Evolutionary conservation across 768 basidiomycete species (phyloP).

Genomic region (Rhodotorula babjevae): DNA sequence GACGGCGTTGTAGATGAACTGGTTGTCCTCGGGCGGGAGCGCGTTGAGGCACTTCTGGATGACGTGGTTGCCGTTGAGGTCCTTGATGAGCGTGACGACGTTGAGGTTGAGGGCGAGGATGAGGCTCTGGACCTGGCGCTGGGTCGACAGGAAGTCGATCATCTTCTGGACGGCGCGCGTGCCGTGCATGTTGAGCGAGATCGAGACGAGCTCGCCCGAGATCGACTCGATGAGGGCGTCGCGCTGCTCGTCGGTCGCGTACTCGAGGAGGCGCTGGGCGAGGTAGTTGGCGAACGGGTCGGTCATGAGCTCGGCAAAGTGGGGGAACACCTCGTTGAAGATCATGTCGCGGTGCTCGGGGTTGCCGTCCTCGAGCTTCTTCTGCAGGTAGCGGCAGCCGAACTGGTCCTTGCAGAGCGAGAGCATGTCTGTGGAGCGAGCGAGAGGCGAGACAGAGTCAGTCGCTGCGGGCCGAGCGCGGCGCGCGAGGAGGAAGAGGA

Average conservation of each 20-base stretch:
- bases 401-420: slow-evolving; percentile 97
- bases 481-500: no score
- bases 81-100: slow-evolving; percentile 96
- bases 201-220: slow-evolving; percentile 92
- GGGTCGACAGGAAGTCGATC: slow-evolving; percentile 96
- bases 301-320: slow-evolving; percentile 98
- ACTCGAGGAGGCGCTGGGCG: slow-evolving; percentile 95
- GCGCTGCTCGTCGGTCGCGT: slow-evolving; percentile 93
- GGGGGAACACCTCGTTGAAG: slow-evolving; percentile 94
- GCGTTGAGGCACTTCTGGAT: slow-evolving; percentile 99
- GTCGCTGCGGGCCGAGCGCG: neutral
- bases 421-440: slow-evolving; percentile 65
- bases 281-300: slow-evolving; percentile 99
- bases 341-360: slow-evolving; percentile 98
- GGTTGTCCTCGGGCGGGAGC: slow-evolving; percentile 95
- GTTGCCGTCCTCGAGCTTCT: slow-evolving; percentile 94
- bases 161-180: slow-evolving; percentile 99
- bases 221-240: slow-evolving; percentile 96
- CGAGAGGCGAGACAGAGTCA: neutral
- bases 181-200: slow-evolving; percentile 99
- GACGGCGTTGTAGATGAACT: slow-evolving; percentile 99
- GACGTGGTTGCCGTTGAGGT: slow-evolving; percentile 88
- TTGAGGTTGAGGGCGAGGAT: slow-evolving; percentile 94
- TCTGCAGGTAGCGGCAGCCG: slow-evolving; percentile 95
- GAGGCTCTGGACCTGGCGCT: slow-evolving; percentile 93